A percentile compares a stretch with the other conserved stretches of the same genome.
Conservation (phyloP, 306 rosid species). For the Inga leiocalycina region DNA sequence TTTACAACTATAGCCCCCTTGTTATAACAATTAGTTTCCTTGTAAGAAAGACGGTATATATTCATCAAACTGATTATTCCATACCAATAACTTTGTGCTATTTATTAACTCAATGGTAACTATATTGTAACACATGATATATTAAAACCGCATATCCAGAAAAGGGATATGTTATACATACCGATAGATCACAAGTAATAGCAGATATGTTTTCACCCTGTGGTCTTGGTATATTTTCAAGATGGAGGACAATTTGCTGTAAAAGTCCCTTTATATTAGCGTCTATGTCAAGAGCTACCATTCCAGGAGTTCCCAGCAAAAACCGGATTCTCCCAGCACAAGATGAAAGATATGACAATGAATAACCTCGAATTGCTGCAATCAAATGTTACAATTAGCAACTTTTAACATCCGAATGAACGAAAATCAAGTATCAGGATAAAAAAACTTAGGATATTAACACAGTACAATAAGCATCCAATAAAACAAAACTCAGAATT, state of each 20-base stretch:
- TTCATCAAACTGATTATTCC: background rate
- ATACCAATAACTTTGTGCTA: background rate
- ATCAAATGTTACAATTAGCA: slow-evolving; percentile 34
- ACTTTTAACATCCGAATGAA: slow-evolving; percentile 13
- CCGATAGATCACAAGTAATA: slow-evolving; percentile 83
- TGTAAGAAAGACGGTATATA: background rate
- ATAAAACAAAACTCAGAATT: slow-evolving; percentile 2
- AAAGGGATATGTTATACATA: slow-evolving; percentile 51
- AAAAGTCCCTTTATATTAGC: slow-evolving; percentile 74
- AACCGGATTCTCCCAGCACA: slow-evolving; percentile 94
- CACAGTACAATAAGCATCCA: slow-evolving; percentile 7
- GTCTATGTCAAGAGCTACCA: slow-evolving; percentile 98
- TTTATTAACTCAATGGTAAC: slow-evolving; percentile 14
- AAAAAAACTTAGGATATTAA: background rate
- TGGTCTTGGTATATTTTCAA: slow-evolving; percentile 91
- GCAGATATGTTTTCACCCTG: slow-evolving; percentile 94
- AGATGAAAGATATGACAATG: slow-evolving; percentile 91
- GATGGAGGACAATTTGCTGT: slow-evolving; percentile 82
- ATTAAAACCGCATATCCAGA: slow-evolving; percentile 14
- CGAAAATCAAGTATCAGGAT: background rate
- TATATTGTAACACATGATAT: slow-evolving; percentile 1
- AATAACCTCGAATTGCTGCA: slow-evolving; percentile 98
- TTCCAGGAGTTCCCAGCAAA: slow-evolving; percentile 93
- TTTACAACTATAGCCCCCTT: background rate
- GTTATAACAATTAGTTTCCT: background rate